phyloP scores from a whole-genome alignment of 129 eudicot species.

The Centella asiatica region DNA sequence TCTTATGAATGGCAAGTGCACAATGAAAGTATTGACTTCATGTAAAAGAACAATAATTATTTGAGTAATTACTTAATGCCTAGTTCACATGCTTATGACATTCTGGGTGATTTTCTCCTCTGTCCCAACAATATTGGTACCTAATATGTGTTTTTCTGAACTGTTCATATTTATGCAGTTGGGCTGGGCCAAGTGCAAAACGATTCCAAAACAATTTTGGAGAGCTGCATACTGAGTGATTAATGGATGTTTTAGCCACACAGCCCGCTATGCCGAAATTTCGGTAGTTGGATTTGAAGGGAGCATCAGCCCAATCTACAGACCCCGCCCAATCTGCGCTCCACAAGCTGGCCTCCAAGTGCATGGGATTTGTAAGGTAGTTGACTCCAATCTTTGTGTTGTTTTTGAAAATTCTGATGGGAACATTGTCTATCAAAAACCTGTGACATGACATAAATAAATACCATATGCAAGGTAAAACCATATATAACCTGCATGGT shows the following conservation, averaged over 20 bases:
- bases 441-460: not conserved
- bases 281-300: conserved; percentile 2
- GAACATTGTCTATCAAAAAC: conserved; percentile 9
- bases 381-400: conserved; percentile 1
- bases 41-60: not conserved
- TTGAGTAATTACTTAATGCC: not conserved
- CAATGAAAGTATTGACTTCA: too few species aligned
- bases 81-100: not conserved
- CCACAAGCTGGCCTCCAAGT: conserved; percentile 18
- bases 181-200: not conserved
- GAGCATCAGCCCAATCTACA: conserved; percentile 4
- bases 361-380: conserved; percentile 9
- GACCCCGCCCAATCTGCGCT: conserved; percentile 5
- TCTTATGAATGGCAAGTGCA: too few species aligned
- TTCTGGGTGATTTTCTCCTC: not conserved
- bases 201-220: not conserved
- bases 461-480: not conserved
- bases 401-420: conserved; percentile 17
- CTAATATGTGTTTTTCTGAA: not conserved
- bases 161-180: not conserved
- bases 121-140: not conserved
- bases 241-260: not conserved
- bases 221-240: not conserved
- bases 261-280: conserved; percentile 14
- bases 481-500: too few species aligned